Evolutionary conservation across 768 basidiomycete species (phyloP), one percentile per base, ranked within the genome.

Genomic region (Serendipita sp.): DNA sequence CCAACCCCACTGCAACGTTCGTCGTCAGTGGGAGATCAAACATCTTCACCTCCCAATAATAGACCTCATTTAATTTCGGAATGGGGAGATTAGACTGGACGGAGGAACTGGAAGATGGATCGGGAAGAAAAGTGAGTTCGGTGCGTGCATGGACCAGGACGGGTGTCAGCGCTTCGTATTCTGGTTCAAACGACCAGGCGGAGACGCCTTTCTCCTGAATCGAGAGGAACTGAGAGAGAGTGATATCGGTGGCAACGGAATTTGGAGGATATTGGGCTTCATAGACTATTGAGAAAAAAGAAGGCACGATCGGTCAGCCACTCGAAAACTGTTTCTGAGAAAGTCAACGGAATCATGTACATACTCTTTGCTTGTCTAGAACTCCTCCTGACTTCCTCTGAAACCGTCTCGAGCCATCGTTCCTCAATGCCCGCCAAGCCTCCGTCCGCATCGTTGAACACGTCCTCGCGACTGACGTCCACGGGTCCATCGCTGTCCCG

Each of bases 161-260:
- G 5, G 90, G 91, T 66, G 89, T 86, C 71, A 93, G 83, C 61
- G 90, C 86, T 74, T 98, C 94, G 71, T 94, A 97, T 72, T 98
- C 96, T 38, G 96, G 96, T 72, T 99, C 96, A 71, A 99, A 99
- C 42, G 85, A 93, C 96, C 96, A 99, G 17, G 96, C 96, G 28
- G 94, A 95, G 48, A 99, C 95, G 67, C 96, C 96, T 70, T 99
- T 99, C 75, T 99, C 96, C 72, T 99, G 96, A 63, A 99, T 99
- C 28, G 94, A 93, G 22, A 99, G 84, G 75, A 98, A 98, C 70
- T 99, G 96, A 7, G 95, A 95, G 61, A 99, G 78, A 0, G 95
- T 99, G 74, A 99, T 98, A 72, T 99, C 96, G 60, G 95, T 94
- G 24, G 94, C 90, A 45, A 87, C 78, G n/a, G 96, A 98, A 71